A percentile compares a stretch with the other conserved stretches of the same genome.
phyloP scores from a whole-genome alignment of 2,329 filamentous ascomycete species.

The Trichoderma citrinoviride region DNA sequence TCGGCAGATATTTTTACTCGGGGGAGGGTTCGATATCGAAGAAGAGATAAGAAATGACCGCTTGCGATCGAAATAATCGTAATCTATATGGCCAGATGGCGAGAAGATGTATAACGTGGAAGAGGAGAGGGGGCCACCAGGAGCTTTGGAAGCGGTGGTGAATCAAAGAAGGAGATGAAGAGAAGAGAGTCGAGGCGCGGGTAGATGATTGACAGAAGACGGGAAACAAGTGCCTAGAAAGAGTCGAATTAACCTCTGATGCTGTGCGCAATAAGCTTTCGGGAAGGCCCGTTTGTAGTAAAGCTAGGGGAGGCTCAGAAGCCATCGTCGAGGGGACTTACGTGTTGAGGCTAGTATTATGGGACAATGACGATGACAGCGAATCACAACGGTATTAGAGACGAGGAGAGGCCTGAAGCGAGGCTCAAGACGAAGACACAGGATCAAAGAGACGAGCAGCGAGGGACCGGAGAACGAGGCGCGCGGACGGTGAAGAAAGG shows the following conservation, averaged over 20 bases:
- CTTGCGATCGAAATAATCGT: conserved; percentile 6
- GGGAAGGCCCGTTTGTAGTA: not conserved
- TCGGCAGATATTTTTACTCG: not conserved
- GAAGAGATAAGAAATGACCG: not conserved
- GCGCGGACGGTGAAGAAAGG: conserved; percentile 9
- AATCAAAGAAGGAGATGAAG: not conserved
- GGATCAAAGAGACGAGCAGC: not conserved
- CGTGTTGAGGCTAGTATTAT: conserved; percentile 1
- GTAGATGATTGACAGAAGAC: not conserved
- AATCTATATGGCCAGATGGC: not conserved
- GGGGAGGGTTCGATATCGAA: not conserved
- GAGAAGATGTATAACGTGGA: not conserved
- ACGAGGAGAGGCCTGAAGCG: not conserved
- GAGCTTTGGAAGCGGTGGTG: not conserved
- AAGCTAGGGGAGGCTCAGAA: not conserved
- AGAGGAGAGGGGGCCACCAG: not conserved
- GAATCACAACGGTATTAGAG: conserved; percentile 4
- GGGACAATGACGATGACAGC: not conserved
- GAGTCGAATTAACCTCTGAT: not conserved
- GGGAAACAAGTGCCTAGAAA: not conserved
- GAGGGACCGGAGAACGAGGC: not conserved
- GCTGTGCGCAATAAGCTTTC: not conserved
- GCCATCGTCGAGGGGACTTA: conserved; percentile 1
- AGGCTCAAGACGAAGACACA: not conserved
- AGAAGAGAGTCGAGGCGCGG: not conserved